phyloP scores from a whole-genome alignment of 345 rosid species.

The Geranium rotundifolium region DNA sequence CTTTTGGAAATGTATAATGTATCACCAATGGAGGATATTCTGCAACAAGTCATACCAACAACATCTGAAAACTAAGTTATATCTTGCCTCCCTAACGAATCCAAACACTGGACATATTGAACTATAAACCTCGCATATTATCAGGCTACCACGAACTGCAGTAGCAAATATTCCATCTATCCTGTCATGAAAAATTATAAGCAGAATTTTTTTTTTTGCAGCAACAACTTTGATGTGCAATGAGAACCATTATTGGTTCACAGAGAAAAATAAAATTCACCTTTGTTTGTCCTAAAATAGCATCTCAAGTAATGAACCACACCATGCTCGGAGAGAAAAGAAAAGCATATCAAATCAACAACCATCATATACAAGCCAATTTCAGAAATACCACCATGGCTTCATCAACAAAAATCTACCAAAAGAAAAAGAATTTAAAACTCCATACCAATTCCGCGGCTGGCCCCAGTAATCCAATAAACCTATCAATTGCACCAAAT shows the following conservation, averaged over 20 bases:
- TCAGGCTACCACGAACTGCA: too few relatives aligned
- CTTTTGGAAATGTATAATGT: neutral
- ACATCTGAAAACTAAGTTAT: neutral
- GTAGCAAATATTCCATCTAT: too few relatives aligned
- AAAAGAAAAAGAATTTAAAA: neutral
- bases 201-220: too few relatives aligned
- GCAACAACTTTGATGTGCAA: too few relatives aligned
- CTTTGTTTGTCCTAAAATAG: too few relatives aligned
- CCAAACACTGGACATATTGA: too few relatives aligned
- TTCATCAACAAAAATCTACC: neutral
- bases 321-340: neutral
- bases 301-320: neutral
- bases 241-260: too few relatives aligned
- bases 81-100: neutral
- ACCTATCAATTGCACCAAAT: conserved; percentile 32
- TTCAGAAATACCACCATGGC: neutral
- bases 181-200: too few relatives aligned
- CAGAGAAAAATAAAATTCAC: too few relatives aligned
- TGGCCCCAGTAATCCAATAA: conserved; percentile 92
- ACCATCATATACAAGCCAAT: neutral
- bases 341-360: neutral
- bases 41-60: neutral
- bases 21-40: neutral
- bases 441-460: conserved; percentile 82
- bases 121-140: too few relatives aligned